Evolutionary conservation across 2,329 filamentous ascomycete species (phyloP).

Genomic region (Aspergillus sp.): DNA sequence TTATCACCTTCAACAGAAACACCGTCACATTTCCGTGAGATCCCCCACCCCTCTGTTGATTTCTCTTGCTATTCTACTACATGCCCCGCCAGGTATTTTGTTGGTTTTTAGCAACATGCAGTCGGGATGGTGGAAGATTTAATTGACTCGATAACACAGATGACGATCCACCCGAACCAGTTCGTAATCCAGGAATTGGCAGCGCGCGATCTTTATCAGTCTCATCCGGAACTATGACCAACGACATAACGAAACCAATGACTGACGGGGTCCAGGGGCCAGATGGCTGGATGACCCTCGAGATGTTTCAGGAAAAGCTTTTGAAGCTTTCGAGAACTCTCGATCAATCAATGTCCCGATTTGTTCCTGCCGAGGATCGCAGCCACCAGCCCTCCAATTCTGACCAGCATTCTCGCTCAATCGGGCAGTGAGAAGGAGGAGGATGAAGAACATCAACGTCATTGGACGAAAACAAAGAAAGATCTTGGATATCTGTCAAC

Average conservation of each 20-base stretch:
- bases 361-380: constrained; percentile 18
- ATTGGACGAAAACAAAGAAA: not conserved
- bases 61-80: not conserved
- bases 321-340: constrained; percentile 21
- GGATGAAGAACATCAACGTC: not conserved
- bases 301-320: constrained; percentile 21
- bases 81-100: not conserved
- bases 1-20: constrained; percentile 33
- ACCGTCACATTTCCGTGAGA: constrained; percentile 29
- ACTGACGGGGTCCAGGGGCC: constrained; percentile 2
- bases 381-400: not conserved
- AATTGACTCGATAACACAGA: constrained; percentile 19
- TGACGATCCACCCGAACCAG: constrained; percentile 27
- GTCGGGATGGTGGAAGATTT: not conserved
- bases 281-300: constrained; percentile 20
- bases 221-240: constrained; percentile 15
- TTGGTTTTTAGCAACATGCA: not conserved
- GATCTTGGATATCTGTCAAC: not conserved
- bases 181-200: constrained; percentile 30
- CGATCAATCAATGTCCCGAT: constrained; percentile 19
- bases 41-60: constrained; percentile 15
- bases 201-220: constrained; percentile 25
- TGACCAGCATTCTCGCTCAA: constrained; percentile 15
- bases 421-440: not conserved
- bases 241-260: constrained; percentile 11